Percentiles rank a stretch among this genome's conserved stretches.
phyloP scores from a whole-genome alignment of 352 stramenopile species.

The Phytophthora quininea region DNA sequence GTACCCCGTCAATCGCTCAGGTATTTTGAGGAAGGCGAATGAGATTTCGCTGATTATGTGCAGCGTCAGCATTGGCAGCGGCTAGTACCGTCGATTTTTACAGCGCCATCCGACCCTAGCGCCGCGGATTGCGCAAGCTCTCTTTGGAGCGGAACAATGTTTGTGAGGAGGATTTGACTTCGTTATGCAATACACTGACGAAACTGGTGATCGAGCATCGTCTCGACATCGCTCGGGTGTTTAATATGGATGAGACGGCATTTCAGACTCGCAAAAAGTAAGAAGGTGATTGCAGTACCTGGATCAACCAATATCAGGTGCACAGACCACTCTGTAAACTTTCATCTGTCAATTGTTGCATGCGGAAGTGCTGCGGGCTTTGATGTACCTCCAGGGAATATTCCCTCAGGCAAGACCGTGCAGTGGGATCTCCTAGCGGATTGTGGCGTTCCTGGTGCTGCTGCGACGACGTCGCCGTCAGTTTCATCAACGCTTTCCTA shows the following conservation, averaged over 20 bases:
- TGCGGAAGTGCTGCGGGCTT: slow-evolving; percentile 22
- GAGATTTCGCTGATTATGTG: slow-evolving; percentile 1
- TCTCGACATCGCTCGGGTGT: slow-evolving; percentile 10
- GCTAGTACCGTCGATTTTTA: slow-evolving; percentile 28
- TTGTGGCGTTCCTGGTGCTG: not conserved
- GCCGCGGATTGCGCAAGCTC: slow-evolving; percentile 10
- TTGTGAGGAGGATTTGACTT: not conserved
- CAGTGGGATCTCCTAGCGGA: not conserved
- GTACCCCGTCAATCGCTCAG: not conserved
- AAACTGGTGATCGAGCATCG: slow-evolving; percentile 14
- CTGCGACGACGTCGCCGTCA: slow-evolving; percentile 21
- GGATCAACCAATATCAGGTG: slow-evolving; percentile 34
- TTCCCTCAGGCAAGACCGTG: slow-evolving; percentile 12
- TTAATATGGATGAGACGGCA: slow-evolving; percentile 40
- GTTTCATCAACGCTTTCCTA: slow-evolving; percentile 22
- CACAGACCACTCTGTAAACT: slow-evolving; percentile 5
- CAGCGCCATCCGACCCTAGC: slow-evolving; percentile 10
- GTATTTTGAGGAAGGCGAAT: slow-evolving; percentile 19
- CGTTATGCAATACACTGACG: slow-evolving; percentile 13
- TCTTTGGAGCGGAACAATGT: slow-evolving; percentile 10
- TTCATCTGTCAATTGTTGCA: slow-evolving; percentile 42
- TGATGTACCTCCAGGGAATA: slow-evolving; percentile 18
- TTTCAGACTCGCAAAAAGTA: slow-evolving; percentile 16
- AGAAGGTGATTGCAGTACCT: slow-evolving; percentile 16
- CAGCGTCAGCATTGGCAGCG: not conserved